A percentile compares a stretch with the other conserved stretches of the same genome.
These are phyloP conservation scores for Dryas alaskensis DNA, from an alignment of 306 rosid genomes.

Conservation along the genomic window DNA sequence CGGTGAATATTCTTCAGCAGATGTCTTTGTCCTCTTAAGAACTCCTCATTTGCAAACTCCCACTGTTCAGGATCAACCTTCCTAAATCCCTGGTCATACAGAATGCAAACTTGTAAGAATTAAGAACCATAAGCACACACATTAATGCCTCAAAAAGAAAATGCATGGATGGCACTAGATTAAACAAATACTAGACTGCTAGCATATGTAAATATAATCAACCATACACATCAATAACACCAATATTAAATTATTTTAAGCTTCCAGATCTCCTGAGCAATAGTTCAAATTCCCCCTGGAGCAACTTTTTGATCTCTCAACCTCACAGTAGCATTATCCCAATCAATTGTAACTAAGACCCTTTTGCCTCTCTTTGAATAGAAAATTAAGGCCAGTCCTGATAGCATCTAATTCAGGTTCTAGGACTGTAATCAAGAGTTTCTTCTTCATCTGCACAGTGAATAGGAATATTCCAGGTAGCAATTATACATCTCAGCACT, in stretches of 20 bases:
- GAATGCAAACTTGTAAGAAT: not conserved
- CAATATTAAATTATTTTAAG: not conserved
- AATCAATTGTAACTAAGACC: not conserved
- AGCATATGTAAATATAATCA: not conserved
- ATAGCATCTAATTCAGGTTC: not conserved
- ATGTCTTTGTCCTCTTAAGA: constrained; percentile 38
- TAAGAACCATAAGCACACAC: not conserved
- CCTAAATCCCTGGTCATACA: constrained; percentile 36
- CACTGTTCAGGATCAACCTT: constrained; percentile 46
- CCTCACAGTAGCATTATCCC: not conserved
- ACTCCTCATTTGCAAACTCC: constrained; percentile 48
- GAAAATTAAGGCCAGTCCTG: not conserved
- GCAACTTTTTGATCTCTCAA: not conserved
- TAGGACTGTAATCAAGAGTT: not conserved
- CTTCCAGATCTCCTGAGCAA: not conserved
- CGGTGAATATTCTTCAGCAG: constrained; percentile 39
- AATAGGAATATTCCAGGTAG: not conserved
- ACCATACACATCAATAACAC: not conserved
- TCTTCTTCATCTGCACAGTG: not conserved
- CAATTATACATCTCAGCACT: not conserved
- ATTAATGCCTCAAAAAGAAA: not conserved
- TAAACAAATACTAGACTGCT: not conserved
- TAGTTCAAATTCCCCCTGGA: not conserved
- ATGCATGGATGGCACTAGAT: not conserved
- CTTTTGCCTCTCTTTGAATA: not conserved